phyloP scores from a whole-genome alignment of 345 rosid species.

The Eucalyptus regnans region DNA sequence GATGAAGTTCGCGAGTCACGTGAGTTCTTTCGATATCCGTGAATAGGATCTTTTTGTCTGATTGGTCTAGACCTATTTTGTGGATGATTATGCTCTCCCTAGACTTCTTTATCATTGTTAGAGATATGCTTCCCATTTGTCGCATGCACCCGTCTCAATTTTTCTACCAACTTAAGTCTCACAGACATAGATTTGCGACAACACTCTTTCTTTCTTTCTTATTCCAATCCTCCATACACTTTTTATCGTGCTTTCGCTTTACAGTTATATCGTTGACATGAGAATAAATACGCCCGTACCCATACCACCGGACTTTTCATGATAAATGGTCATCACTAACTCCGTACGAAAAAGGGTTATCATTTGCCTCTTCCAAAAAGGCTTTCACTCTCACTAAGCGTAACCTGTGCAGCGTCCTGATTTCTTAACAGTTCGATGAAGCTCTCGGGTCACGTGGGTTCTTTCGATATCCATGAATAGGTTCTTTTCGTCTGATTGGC shows the following conservation, averaged over 20 bases:
- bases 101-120: not conserved
- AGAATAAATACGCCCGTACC: not conserved
- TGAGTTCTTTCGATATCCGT: not conserved
- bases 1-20: no score
- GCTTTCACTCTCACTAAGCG: not conserved
- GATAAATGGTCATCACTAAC: not conserved
- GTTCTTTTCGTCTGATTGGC: not conserved
- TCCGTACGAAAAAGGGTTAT: not conserved
- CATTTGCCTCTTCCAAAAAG: not conserved
- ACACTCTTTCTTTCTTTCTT: not conserved
- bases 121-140: not conserved
- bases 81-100: not conserved
- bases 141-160: not conserved
- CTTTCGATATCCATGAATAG: not conserved
- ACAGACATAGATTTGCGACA: no score
- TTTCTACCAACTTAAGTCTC: not conserved
- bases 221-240: not conserved
- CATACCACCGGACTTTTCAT: not conserved
- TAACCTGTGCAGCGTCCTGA: rapidly evolving
- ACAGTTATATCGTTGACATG: not conserved
- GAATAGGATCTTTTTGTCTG: not conserved
- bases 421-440: not conserved
- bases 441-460: rapidly evolving
- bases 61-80: not conserved
- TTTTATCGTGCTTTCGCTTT: not conserved